Evolutionary conservation across 2,329 filamentous ascomycete genomes (phyloP).

Genomic region (Cadophora gregata): DNA sequence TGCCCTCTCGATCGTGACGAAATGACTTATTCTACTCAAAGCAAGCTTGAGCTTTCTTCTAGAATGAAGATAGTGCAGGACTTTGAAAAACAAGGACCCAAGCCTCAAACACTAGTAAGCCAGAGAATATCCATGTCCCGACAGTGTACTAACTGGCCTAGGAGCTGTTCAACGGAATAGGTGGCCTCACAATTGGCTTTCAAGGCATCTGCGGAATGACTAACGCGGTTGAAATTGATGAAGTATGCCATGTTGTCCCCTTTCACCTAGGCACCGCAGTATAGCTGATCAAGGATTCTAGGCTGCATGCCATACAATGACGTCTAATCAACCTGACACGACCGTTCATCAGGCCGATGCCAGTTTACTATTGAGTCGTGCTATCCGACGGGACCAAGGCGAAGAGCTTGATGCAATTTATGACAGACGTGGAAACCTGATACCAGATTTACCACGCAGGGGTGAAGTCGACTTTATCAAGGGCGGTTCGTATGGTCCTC

Average conservation of each 20-base stretch:
- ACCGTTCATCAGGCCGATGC: conserved; percentile 21
- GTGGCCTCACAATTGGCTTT: conserved; percentile 25
- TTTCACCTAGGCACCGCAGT: no score
- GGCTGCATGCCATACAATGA: conserved; percentile 10
- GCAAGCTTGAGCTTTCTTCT: neutral
- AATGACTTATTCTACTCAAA: neutral
- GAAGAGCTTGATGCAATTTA: neutral
- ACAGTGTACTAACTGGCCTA: neutral
- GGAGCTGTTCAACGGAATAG: conserved; percentile 22
- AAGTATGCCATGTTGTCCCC: neutral
- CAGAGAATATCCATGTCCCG: no score
- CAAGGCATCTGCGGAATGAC: neutral
- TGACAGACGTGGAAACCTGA: conserved; percentile 3
- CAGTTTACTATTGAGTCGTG: conserved; percentile 14
- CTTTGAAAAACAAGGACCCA: conserved; percentile 13
- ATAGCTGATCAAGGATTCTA: neutral
- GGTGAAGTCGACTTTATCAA: conserved; percentile 31
- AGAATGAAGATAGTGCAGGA: conserved; percentile 1
- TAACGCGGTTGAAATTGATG: conserved; percentile 7
- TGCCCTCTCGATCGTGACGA: neutral
- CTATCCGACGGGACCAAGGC: conserved; percentile 1
- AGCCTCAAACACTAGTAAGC: conserved; percentile 11
- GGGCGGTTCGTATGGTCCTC: conserved; percentile 18
- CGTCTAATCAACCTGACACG: conserved; percentile 4
- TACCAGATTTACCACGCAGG: conserved; percentile 22